Base-by-base conservation (phyloP, 176 grass and related monocot genomes). In the Oryza meridionalis region DNA sequence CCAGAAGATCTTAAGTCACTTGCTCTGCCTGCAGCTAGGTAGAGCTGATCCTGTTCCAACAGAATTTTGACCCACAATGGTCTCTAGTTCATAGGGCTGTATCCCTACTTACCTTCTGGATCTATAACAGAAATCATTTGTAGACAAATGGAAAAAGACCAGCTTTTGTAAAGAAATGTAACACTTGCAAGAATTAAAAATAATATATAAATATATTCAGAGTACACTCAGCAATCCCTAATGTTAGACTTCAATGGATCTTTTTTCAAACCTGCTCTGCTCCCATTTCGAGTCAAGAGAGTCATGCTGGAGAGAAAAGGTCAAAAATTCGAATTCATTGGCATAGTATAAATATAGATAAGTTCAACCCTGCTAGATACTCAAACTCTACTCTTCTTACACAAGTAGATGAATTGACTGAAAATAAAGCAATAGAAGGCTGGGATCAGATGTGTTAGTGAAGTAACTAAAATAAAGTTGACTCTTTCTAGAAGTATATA, bases 141-240 rank as follows among this genome's bases (percentile, higher is more conserved):
- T 43, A 85, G 46, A 33, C 9, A 11, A 63, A 14, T 65, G 17
- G 51, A 21, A 19, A 19, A 50, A 32, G 9, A 51, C 22, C 9
- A 72, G 15, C 49, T 51, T 79, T 50, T 79, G 4, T 59, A 66
- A 46, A 73, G 24, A 62, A 65, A 17, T 66, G 14, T 73, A 80
- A 73, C 29, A 74, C 5, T 72, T 37, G 35, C 6, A 64, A 42
- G 55, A 5, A 9, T 26, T 26, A 14, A 35, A 77, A 64, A 26
- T 33, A 77, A 26, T 77, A 37, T 11, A 59, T 19, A 77, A 26
- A 77, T 77, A 38, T 22, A 47, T 84, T 59, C 32, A 73, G 40
- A 33, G 67, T 74, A 58, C n/a, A 73, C 16, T 63, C 40, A 72
- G 31, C 51, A 12, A 3, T 75, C 25, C n/a, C 16, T 35, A 77